Base-by-base conservation (phyloP, 2,329 filamentous ascomycete genomes). In the Nothophoma quercina region DNA sequence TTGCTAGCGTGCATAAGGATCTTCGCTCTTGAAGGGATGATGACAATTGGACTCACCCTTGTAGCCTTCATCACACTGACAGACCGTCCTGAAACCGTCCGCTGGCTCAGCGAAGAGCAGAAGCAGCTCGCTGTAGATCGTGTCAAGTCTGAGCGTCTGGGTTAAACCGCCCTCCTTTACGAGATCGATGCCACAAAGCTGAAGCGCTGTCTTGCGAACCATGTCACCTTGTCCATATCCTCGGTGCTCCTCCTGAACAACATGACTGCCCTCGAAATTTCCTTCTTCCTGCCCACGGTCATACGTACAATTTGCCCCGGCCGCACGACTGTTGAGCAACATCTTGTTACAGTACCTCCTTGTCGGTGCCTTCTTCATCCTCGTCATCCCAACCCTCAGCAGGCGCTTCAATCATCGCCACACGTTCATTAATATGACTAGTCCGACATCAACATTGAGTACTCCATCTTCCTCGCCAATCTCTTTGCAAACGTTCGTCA, bases 331-430 rank as follows among this genome's bases (percentile, higher is more conserved):
- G 75, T 89, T 8, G 79, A 79, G 2, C 83, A 88, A 64, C 88
- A 90, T 69, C 80, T 89, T 1, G 82, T 82, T 51, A 89, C 86
- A 0, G 87, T 89, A 0, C 88, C 87, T 0, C 87, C 87, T 85
- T 0, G 81, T 89, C 0, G 87, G 86, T 0, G 85, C 79, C 0
- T 82, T 88, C 64, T 87, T 87, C 67, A 84, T 82, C 0, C 48
- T 89, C 2, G 60, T 84, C 0, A 75, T 88, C 33, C 83, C 85
- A 0, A 80, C 80, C 25, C 63, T 85, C 1, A 84, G 81, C 64
- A 87, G 83, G 80, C 79, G 79, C 6, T 73, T 80, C 42, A 84
- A 89, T 62, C 72, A 72, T 0, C 79, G 87, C 3, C 78, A 83
- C 33, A 75, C 84, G 19, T 84, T 87, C 67, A 79, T 88, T 60